phyloP scores from a whole-genome alignment of 1,284 basidiomycete genomes.

The Ceratobasidium sp. region DNA sequence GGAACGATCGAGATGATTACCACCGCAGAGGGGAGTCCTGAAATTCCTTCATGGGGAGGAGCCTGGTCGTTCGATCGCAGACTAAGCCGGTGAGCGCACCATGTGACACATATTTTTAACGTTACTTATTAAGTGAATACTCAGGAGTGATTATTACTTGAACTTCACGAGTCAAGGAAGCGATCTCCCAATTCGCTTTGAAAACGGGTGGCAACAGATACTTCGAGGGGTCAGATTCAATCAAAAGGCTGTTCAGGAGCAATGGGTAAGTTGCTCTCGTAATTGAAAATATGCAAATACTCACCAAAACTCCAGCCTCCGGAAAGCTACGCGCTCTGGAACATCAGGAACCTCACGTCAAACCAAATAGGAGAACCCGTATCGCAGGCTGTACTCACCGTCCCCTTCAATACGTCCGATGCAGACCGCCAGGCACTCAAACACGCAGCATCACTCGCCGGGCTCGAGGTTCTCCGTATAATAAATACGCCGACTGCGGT shows the following conservation, averaged over 20 bases:
- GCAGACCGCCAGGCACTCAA: not conserved
- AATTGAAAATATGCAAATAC: no score
- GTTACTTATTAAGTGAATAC: no score
- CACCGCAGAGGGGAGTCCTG: not conserved
- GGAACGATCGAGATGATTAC: conserved; percentile 7
- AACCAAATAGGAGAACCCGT: not conserved
- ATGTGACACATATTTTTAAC: no score
- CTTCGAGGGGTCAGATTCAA: no score
- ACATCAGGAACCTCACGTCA: not conserved
- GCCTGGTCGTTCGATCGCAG: not conserved
- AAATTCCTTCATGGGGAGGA: conserved; percentile 8
- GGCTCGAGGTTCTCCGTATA: not conserved
- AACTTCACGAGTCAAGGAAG: no score
- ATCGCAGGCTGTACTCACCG: not conserved
- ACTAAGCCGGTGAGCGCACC: not conserved
- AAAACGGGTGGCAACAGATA: no score
- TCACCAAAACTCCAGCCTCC: no score
- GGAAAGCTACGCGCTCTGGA: not conserved
- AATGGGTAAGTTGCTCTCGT: no score
- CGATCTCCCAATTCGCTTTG: no score
- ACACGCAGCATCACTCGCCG: not conserved
- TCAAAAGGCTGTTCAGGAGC: no score
- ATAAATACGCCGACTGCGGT: not conserved
- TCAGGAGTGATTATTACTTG: no score
- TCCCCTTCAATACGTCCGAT: not conserved